Evolutionary conservation across 2,329 filamentous ascomycete genomes (phyloP).

Genomic region (Beauveria rudraprayagi): DNA sequence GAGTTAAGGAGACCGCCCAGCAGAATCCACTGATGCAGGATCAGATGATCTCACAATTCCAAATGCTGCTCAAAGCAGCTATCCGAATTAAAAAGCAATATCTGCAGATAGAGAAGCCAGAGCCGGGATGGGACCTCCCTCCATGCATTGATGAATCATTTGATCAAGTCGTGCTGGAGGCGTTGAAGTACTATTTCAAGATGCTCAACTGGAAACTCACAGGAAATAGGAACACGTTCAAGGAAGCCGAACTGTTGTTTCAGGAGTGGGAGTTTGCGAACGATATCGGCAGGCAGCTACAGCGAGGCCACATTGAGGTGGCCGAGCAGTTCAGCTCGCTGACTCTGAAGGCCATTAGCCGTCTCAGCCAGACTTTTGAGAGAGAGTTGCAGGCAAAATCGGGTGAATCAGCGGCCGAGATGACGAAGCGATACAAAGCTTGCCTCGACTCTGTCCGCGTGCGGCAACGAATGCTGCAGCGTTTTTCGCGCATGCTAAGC

Average conservation of each 20-base stretch:
- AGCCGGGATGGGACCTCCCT: conserved; percentile 90
- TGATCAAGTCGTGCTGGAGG: conserved; percentile 83
- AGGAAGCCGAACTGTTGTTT: conserved; percentile 93
- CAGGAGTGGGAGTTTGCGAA: conserved; percentile 98
- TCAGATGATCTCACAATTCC: conserved; percentile 96
- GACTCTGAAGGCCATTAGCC: conserved; percentile 84
- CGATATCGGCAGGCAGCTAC: conserved; percentile 81
- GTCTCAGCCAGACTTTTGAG: conserved; percentile 86
- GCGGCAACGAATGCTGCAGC: conserved; percentile 89
- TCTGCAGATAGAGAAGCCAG: conserved; percentile 70
- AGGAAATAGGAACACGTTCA: conserved; percentile 98
- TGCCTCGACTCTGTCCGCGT: conserved; percentile 94
- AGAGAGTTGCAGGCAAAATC: conserved; percentile 77
- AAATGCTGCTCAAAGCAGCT: conserved; percentile 83
- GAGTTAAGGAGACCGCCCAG: conserved; percentile 90
- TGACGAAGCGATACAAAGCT: conserved; percentile 96
- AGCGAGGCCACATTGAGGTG: conserved; percentile 90
- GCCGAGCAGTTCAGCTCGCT: conserved; percentile 94
- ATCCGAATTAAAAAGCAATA: conserved; percentile 91
- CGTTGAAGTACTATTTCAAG: conserved; percentile 96
- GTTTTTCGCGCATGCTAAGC: conserved; percentile 83
- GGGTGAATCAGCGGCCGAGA: conserved; percentile 75
- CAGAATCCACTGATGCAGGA: conserved; percentile 91
- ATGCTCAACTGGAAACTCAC: conserved; percentile 97
- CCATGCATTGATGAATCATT: conserved; percentile 97